Evolutionary conservation across 2,329 filamentous ascomycete species (phyloP), one percentile per base, ranked within the genome.

Genomic region (Stenocarpella maydis): DNA sequence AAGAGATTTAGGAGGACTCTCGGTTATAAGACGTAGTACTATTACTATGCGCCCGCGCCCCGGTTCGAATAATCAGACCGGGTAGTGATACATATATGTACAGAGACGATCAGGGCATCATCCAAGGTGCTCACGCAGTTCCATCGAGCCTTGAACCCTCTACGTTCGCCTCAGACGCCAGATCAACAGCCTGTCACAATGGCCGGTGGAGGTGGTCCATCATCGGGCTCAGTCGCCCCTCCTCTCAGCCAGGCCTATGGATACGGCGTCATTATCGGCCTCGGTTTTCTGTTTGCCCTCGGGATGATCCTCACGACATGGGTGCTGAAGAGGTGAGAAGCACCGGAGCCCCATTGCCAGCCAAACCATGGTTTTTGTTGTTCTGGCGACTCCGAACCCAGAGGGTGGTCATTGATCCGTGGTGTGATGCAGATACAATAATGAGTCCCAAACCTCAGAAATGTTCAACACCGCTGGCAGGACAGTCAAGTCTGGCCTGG

Each of bases 391-490:
- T 26, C 17, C 10, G 21, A 26, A 1, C 10, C 26, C 7, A 9
- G n/a, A 21, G 34, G 2, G 4, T 41, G 19, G 7, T 41, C 37
- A 58, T n/a, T 7, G 41, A 41, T 5, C 4, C 9, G 1, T n/a
- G 53, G 53, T 28, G 15, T 37, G 1, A 6, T 14, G 5, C 15
- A 58, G 53, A 9, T 84, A 83, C 74, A 83, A 84, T 68, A 74
- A 77, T 61, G 94, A 96, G 78, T 83, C 95, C 3, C 94, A 97
- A 79, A 97, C 95, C 0, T 95, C 92, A 0, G 94, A 97, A 82
- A 96, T 94, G 88, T 97, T 97, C 84, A 94, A 88, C 72, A 97
- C 94, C 0, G 94, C 94, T 61, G 94, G 94, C 21, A 86, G 95
- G 71, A 94, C 92, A 1, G 93, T 97, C 73, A 97, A 97, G 78